Evolutionary conservation across 1,284 basidiomycete species (phyloP).

Genomic region (Meira miltonrushii): DNA sequence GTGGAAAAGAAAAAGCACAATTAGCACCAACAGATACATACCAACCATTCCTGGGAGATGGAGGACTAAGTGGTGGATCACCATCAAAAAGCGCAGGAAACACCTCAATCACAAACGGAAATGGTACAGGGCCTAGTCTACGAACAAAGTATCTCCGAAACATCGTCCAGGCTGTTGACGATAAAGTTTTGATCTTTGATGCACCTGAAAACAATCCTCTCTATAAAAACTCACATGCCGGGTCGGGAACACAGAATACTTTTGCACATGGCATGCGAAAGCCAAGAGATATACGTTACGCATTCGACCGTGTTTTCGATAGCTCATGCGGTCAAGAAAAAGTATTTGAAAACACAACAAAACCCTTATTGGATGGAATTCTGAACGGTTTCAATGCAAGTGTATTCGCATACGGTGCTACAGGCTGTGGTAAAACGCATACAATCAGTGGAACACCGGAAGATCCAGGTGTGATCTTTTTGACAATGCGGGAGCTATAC

Average conservation of each 20-base stretch:
- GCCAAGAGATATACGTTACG: conserved; percentile 45
- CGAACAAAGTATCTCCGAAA: conserved; percentile 41
- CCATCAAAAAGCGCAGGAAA: conserved; percentile 1
- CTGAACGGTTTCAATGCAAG: conserved; percentile 50
- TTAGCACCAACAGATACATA: conserved; percentile 39
- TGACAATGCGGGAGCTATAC: conserved; percentile 52
- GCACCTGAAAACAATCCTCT: conserved; percentile 44
- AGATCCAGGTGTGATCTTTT: conserved; percentile 51
- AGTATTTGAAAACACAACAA: conserved; percentile 46
- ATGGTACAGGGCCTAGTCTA: conserved; percentile 3
- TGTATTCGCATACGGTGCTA: conserved; percentile 52
- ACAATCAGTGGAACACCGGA: conserved; percentile 48
- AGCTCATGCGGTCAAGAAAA: conserved; percentile 35
- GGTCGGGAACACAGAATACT: not conserved
- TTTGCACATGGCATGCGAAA: conserved; percentile 12
- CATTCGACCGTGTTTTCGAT: conserved; percentile 50
- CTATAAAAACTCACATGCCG: conserved; percentile 13
- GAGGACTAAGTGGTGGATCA: conserved; percentile 40
- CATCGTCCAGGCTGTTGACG: conserved; percentile 48
- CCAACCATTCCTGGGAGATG: conserved; percentile 50
- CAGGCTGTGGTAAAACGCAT: conserved; percentile 52
- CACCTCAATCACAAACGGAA: conserved; percentile 12
- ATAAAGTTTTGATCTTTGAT: conserved; percentile 51
- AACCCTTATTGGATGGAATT: conserved; percentile 45
- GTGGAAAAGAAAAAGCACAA: conserved; percentile 37